Evolutionary conservation across 169 alveolate genomes (phyloP).

Genomic region (Cryptosporidium bovis): DNA sequence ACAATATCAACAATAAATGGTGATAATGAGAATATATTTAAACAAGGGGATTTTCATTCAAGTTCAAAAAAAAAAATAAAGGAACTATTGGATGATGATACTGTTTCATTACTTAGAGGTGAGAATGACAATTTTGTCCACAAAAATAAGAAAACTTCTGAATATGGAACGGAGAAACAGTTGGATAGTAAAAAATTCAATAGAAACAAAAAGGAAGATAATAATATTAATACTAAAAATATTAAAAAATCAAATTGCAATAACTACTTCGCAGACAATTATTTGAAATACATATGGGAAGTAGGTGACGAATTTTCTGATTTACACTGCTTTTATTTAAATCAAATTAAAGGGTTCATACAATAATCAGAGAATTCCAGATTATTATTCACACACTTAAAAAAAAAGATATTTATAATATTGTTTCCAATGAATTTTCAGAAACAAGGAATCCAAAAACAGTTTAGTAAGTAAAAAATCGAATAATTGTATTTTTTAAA

Average conservation of each 20-base stretch:
- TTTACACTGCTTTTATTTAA: constrained; percentile 24
- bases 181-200: not conserved
- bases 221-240: not conserved
- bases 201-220: not conserved
- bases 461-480: too few species aligned
- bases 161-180: not conserved
- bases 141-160: not conserved
- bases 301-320: constrained; percentile 69
- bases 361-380: not conserved
- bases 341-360: not conserved
- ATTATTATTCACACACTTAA: not conserved
- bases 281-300: constrained; percentile 35
- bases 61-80: not conserved
- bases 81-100: not conserved
- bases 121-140: not conserved
- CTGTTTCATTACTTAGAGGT: not conserved
- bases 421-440: not conserved
- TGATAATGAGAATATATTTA: not conserved
- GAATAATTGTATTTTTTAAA: too few species aligned
- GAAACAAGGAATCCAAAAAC: too few species aligned
- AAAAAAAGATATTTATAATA: not conserved
- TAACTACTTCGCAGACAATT: constrained; percentile 1
- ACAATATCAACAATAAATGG: constrained; percentile 46
- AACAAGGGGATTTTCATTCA: not conserved
- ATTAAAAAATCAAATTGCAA: not conserved